A percentile compares a stretch with the other conserved stretches of the same genome.
phyloP scores from a whole-genome alignment of 2,329 filamentous ascomycete genomes.

The Knufia petricola region DNA sequence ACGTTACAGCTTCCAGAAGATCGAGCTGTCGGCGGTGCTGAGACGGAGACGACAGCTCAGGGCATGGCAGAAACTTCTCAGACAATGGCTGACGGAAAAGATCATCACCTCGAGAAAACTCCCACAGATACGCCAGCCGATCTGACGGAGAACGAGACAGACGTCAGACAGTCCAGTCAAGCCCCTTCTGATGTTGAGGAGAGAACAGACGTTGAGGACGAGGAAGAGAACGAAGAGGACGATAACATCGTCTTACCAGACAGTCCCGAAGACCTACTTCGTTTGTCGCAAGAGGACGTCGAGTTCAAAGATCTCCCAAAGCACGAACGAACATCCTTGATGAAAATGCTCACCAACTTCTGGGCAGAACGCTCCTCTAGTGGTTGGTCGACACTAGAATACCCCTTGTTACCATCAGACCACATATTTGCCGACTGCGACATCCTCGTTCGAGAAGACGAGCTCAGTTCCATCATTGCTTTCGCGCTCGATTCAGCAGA shows the following conservation, averaged over 20 bases:
- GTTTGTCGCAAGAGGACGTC: conserved; percentile 44
- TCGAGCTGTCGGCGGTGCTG: conserved; percentile 15
- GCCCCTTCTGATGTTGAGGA: conserved; percentile 58
- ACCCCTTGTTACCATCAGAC: conserved; percentile 76
- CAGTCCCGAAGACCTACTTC: conserved; percentile 40
- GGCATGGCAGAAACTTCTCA: conserved; percentile 26
- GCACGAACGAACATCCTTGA: conserved; percentile 82
- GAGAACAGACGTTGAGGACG: conserved; percentile 57
- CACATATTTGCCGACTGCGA: conserved; percentile 96
- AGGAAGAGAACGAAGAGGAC: conserved; percentile 56
- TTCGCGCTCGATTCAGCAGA: conserved; percentile 82
- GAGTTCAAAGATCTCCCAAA: conserved; percentile 70
- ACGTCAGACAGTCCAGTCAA: conserved; percentile 40
- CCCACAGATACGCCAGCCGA: conserved; percentile 30
- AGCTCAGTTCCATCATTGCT: conserved; percentile 91
- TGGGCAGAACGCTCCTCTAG: conserved; percentile 97
- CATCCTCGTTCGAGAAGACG: conserved; percentile 93
- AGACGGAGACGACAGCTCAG: conserved; percentile 18
- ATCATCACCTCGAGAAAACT: conserved; percentile 27
- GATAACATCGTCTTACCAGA: conserved; percentile 57
- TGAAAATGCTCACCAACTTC: conserved; percentile 94
- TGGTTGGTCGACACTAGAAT: conserved; percentile 85
- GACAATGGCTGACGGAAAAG: conserved; percentile 26
- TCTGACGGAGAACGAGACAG: conserved; percentile 32
- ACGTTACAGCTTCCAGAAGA: conserved; percentile 26